Base-by-base conservation (phyloP, 2,329 filamentous ascomycete genomes). In the Xenoacremonium recifei region DNA sequence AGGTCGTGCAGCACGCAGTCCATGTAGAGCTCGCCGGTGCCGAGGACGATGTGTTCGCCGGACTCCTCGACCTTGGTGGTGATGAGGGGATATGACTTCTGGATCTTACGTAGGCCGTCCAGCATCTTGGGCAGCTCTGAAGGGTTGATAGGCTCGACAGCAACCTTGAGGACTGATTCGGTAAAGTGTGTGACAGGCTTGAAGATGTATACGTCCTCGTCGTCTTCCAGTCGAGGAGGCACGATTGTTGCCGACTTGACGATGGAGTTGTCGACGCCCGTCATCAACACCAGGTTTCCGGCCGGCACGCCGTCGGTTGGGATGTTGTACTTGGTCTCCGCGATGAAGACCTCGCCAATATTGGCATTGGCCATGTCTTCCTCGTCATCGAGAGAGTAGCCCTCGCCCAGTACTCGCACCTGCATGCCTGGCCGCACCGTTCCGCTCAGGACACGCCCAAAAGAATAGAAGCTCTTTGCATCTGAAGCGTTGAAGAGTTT, bases 11-110 rank as follows among this genome's bases (percentile, higher is more conserved):
- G 76, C 4, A 99, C 92, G 59, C 93, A 99, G 65, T 99, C 93
- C 91, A 99, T 97, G 71, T 99, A 99, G n/a, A 99, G 75, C 65
- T 99, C 93, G 46, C 93, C 93, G 1, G 93, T 99, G 18, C 93
- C 93, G 4, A 99, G 79, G 35, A 99, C 78, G 51, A 99, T 85
- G 62, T 99, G 93, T 67, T 99, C 93, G 37, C 93, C 93, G 2
- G 90, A 96, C 68, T 99, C 93, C 64, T 99, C 93, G 4, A 99
- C 93, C 65, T 97, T 97, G 4, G 93, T 99, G 11, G 87, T 89
- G 55, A 97, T 88, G 19, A 99, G 77, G 21, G 93, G 93, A 57
- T 97, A 99, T 57, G 89, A 95, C 68, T 99, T 99, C 75, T 96
- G 96, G 68, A 99, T 87, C 62, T 96, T 96, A 37, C 93, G 84